Percentiles rank a stretch among this genome's conserved stretches.
Evolutionary conservation across 2,329 filamentous ascomycete genomes (phyloP).

Genomic region (Verticillium zaregamsianum): DNA sequence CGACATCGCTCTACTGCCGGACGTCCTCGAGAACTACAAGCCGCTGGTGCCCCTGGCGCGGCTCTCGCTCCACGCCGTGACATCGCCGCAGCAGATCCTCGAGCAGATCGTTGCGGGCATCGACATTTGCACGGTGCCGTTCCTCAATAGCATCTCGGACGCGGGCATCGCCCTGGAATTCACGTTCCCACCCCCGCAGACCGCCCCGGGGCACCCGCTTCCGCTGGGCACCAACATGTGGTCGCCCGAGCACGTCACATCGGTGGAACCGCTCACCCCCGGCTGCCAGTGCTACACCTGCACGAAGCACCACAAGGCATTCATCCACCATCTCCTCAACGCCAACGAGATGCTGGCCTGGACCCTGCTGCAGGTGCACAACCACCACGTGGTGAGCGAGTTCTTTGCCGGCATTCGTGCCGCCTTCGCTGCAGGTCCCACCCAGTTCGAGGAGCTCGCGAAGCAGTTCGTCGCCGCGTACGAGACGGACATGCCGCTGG

Average conservation of each 20-base stretch:
- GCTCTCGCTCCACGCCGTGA: slow-evolving; percentile 66
- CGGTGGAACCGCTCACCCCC: slow-evolving; percentile 56
- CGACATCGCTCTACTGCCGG: slow-evolving; percentile 63
- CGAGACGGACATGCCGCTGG: slow-evolving; percentile 65
- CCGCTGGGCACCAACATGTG: slow-evolving; percentile 79
- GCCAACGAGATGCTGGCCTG: slow-evolving; percentile 97
- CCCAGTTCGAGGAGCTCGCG: slow-evolving; percentile 38
- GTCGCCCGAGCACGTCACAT: slow-evolving; percentile 55
- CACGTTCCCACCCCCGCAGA: slow-evolving; percentile 55
- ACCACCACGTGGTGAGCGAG: slow-evolving; percentile 64
- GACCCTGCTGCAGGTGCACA: slow-evolving; percentile 90
- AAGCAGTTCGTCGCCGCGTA: slow-evolving; percentile 64
- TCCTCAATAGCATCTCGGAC: slow-evolving; percentile 71
- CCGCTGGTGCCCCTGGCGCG: slow-evolving; percentile 62
- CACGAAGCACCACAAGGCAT: slow-evolving; percentile 78
- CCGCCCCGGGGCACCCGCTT: slow-evolving; percentile 11
- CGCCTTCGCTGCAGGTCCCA: slow-evolving; percentile 27
- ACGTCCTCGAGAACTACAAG: slow-evolving; percentile 54
- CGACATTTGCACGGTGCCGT: slow-evolving; percentile 75
- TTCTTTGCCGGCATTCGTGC: slow-evolving; percentile 73
- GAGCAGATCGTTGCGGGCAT: slow-evolving; percentile 71
- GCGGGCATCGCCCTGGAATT: slow-evolving; percentile 82
- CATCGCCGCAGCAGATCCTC: slow-evolving; percentile 72
- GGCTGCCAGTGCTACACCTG: slow-evolving; percentile 81
- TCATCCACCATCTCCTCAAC: slow-evolving; percentile 78